A percentile compares a stretch with the other conserved stretches of the same genome.
Evolutionary conservation across 192 early-diverging fungal species (phyloP).

Genomic region (Backusella mclennaniae): DNA sequence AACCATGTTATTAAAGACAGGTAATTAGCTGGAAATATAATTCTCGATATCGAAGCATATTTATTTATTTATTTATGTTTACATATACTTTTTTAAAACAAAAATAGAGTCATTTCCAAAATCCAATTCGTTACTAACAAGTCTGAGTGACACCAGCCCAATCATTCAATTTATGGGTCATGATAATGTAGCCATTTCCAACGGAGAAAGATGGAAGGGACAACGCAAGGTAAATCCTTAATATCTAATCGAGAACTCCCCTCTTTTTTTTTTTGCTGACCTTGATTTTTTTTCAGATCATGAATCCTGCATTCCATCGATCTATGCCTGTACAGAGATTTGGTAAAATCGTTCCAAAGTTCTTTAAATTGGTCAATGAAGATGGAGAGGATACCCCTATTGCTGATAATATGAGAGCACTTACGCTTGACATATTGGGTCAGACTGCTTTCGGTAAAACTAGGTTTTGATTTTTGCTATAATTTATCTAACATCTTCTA

Average conservation of each 20-base stretch:
- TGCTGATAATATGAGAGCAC: not conserved
- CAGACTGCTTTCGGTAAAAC: slow-evolving; percentile 6
- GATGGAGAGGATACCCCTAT: not conserved
- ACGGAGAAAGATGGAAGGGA: slow-evolving; percentile 12
- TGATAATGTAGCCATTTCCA: slow-evolving; percentile 21
- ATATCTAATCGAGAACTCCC: not conserved
- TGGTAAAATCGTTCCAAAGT: not conserved
- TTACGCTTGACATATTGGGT: slow-evolving; percentile 15
- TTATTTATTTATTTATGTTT: not conserved
- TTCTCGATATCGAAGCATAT: not conserved
- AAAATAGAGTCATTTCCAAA: slow-evolving; percentile 9
- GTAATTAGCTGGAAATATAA: not conserved
- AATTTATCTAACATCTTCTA: not conserved
- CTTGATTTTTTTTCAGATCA: not conserved
- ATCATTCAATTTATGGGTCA: slow-evolving; percentile 1
- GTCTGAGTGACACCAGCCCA: not conserved
- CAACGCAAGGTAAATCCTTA: slow-evolving; percentile 6
- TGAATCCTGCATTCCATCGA: slow-evolving; percentile 24
- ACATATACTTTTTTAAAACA: not conserved
- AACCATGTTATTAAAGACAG: not conserved
- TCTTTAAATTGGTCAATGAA: slow-evolving; percentile 4
- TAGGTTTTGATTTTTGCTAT: not conserved
- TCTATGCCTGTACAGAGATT: slow-evolving; percentile 23
- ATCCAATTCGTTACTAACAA: not conserved
- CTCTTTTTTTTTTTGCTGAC: not conserved